phyloP scores from a whole-genome alignment of 805 yeast species.

The Barnettozyma californica region DNA sequence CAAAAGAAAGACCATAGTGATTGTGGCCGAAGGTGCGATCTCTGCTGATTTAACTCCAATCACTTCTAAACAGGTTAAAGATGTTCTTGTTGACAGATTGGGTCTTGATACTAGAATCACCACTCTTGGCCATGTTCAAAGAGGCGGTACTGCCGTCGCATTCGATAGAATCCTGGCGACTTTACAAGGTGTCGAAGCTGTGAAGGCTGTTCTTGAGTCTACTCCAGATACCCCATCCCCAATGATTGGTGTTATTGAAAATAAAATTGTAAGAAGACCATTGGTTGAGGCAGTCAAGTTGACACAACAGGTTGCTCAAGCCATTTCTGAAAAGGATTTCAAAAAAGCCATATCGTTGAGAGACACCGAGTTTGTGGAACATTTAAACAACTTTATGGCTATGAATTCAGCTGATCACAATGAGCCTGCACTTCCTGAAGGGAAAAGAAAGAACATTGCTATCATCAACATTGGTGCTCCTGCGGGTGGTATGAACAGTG shows the following conservation, averaged over 20 bases:
- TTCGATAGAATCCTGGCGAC: constrained; percentile 69
- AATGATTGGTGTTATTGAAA: constrained; percentile 68
- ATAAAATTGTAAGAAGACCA: constrained; percentile 62
- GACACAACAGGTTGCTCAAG: constrained; percentile 68
- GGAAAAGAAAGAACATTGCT: constrained; percentile 56
- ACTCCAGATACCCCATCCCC: constrained; percentile 75
- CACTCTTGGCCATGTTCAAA: constrained; percentile 73
- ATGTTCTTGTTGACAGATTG: constrained; percentile 55
- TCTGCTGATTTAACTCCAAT: constrained; percentile 64
- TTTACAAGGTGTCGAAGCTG: constrained; percentile 79
- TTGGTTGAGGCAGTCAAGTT: constrained; percentile 67
- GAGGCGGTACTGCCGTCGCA: constrained; percentile 82
- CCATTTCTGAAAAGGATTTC: constrained; percentile 61
- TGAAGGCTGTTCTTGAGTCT: constrained; percentile 62
- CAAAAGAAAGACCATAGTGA: constrained; percentile 70
- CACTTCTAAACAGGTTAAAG: constrained; percentile 57
- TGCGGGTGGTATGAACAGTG: constrained; percentile 72
- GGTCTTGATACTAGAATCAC: constrained; percentile 78
- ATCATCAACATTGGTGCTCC: constrained; percentile 78
- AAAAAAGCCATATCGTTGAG: constrained; percentile 65
- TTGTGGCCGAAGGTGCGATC: constrained; percentile 84
- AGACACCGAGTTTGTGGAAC: constrained; percentile 66
- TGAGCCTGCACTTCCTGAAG: constrained; percentile 51
- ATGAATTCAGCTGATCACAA: constrained; percentile 65
- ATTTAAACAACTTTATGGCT: constrained; percentile 56